Evolutionary conservation across 306 rosid genomes (phyloP), one percentile per base, ranked within the genome.

Genomic region (Carpinus viminea): DNA sequence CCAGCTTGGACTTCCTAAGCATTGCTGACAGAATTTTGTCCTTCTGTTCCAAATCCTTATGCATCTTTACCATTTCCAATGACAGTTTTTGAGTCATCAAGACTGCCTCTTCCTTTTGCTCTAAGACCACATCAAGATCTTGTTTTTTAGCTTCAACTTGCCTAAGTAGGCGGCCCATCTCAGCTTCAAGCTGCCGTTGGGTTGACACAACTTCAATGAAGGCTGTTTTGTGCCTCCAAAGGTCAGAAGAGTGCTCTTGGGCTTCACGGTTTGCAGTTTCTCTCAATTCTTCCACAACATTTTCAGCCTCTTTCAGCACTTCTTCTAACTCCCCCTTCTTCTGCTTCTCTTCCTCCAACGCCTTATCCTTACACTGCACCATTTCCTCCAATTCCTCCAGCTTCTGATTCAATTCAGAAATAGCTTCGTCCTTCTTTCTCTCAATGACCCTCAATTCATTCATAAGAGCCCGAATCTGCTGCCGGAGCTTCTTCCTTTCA

Each of bases 21-120:
- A 93, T 88, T 48, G 98, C 97, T 26, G 98, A 95, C 82, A 95
- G 81, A 80, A 90, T 95, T 79, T 95, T 95, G 68, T 95, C 98
- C 71, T 95, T 95, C 83, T 95, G 97, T 68, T 95, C 98, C 83
- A 88, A 90, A 87, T 95, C 98, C 80, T 92, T 88, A 52, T 89
- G 97, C 87, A 86, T 70, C 53, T 89, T 95, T 5, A 87, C 81
- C 56, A 91, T 83, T 84, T 95, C 98, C 50, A 87, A 41, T 2
- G 97, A 86, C 20, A 92, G 78, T 47, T 95, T 92, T 73, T 91
- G 93, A 11, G 82, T 95, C 89, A 92, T 71, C 86, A 89, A 47
- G 76, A 85, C 96, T 9, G 98, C 89, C 73, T 91, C 97, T 81
- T 95, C 97, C 79, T 94, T 91, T 79, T 89, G 89, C 87, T 86